Percentiles rank a stretch among this genome's conserved stretches.
Evolutionary conservation across 1,139 yeast species (phyloP).

Genomic region (Yamadazyma dushanensis): DNA sequence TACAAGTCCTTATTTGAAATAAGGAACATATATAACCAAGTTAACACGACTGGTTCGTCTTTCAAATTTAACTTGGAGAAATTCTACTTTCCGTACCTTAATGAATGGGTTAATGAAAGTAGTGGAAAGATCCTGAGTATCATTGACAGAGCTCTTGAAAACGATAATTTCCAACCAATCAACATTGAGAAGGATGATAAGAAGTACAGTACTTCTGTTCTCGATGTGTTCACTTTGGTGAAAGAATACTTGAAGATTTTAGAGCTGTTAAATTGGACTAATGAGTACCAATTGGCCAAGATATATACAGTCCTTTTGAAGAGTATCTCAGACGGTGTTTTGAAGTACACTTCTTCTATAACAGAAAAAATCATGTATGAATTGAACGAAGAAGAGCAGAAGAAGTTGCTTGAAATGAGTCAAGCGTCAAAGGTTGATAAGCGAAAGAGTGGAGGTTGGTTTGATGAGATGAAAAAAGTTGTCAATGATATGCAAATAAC

Average conservation of each 20-base stretch:
- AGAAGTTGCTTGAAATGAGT: conserved; percentile 18
- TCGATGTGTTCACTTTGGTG: conserved; percentile 66
- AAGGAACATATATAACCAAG: conserved; percentile 54
- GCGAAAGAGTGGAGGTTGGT: conserved; percentile 36
- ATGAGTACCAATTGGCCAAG: conserved; percentile 60
- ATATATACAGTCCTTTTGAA: conserved; percentile 59
- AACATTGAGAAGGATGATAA: conserved; percentile 42
- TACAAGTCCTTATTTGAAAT: conserved; percentile 59
- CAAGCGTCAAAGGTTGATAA: conserved; percentile 26
- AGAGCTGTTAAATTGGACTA: conserved; percentile 59
- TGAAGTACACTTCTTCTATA: conserved; percentile 51
- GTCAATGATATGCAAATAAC: conserved; percentile 44
- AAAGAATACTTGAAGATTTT: conserved; percentile 57
- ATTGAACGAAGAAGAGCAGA: conserved; percentile 39
- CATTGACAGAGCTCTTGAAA: conserved; percentile 54
- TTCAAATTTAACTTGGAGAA: conserved; percentile 62
- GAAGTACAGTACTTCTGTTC: conserved; percentile 53
- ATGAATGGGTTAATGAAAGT: conserved; percentile 57
- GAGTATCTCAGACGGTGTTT: conserved; percentile 61
- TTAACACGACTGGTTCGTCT: conserved; percentile 28
- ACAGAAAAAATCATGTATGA: conserved; percentile 52
- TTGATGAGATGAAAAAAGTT: conserved; percentile 46
- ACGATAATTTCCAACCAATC: conserved; percentile 58
- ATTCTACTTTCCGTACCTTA: conserved; percentile 58
- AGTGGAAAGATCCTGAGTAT: conserved; percentile 49